A percentile compares a stretch with the other conserved stretches of the same genome.
These are phyloP conservation scores for Oryza rufipogon DNA, from an alignment of 176 grass and related monocot genomes.

Conservation along the genomic window DNA sequence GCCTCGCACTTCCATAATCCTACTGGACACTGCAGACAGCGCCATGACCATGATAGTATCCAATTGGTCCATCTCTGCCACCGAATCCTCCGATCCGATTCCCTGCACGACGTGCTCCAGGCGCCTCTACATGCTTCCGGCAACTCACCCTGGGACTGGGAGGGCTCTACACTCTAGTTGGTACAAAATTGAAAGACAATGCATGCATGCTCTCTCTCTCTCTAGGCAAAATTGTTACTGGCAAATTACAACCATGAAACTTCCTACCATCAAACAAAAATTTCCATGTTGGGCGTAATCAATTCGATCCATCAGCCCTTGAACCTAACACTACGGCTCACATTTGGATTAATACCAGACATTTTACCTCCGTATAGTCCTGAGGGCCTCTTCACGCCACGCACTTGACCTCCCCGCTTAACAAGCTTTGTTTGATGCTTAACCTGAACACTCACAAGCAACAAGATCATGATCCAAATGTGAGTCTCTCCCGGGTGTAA, in stretches of 20 bases:
- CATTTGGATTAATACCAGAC: slow-evolving; percentile 74
- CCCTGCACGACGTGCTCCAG: no score
- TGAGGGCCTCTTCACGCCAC: slow-evolving; percentile 52
- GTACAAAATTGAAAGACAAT: no score
- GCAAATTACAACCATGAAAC: neutral
- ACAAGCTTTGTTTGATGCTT: slow-evolving; percentile 60
- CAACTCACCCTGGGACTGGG: no score
- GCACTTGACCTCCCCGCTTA: slow-evolving; percentile 69
- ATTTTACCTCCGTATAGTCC: slow-evolving; percentile 82
- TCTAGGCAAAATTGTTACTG: neutral
- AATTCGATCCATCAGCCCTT: slow-evolving; percentile 45
- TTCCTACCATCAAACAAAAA: slow-evolving; percentile 7
- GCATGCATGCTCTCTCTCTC: neutral
- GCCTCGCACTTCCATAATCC: no score
- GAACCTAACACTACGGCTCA: slow-evolving; percentile 83
- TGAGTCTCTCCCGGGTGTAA: no score
- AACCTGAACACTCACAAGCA: slow-evolving; percentile 47
- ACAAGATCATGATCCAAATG: neutral
- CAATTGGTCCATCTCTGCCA: no score
- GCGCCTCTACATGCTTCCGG: no score
- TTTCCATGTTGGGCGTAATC: neutral
- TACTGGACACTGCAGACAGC: no score
- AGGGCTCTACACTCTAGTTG: no score
- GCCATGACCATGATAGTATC: no score
- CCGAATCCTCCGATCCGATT: no score